Evolutionary conservation across 805 yeast genomes (phyloP).

Genomic region (Teunomyces lycoperdinae): DNA sequence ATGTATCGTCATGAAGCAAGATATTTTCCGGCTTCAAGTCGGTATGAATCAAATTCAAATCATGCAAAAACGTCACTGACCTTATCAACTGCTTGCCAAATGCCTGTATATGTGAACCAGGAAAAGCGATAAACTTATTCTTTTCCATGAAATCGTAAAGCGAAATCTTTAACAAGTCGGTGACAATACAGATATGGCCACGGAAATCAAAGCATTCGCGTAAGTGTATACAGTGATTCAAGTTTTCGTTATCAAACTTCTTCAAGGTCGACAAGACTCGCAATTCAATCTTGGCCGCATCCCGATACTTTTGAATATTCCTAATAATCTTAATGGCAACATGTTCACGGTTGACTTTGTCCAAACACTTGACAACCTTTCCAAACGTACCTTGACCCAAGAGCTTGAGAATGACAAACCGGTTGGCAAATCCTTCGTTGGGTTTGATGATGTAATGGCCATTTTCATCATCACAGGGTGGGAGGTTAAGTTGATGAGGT

Average conservation of each 20-base stretch:
- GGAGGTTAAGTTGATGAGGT: conserved; percentile 27
- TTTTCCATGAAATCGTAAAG: conserved; percentile 86
- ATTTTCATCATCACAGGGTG: conserved; percentile 61
- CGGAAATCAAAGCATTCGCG: conserved; percentile 89
- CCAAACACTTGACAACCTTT: conserved; percentile 82
- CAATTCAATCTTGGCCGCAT: conserved; percentile 90
- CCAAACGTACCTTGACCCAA: conserved; percentile 95
- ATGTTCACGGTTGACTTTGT: conserved; percentile 51
- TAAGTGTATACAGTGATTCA: conserved; percentile 78
- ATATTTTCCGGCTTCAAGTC: conserved; percentile 97
- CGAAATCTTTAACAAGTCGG: conserved; percentile 80
- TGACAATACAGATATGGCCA: conserved; percentile 91
- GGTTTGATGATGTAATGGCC: conserved; percentile 69
- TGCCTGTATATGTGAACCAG: conserved; percentile 89
- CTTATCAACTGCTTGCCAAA: conserved; percentile 81
- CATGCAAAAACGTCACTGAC: conserved; percentile 87
- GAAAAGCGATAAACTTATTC: conserved; percentile 85
- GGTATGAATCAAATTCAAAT: conserved; percentile 86
- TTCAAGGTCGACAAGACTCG: conserved; percentile 75
- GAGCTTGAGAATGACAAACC: conserved; percentile 64
- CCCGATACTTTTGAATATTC: conserved; percentile 90
- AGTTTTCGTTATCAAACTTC: conserved; percentile 63
- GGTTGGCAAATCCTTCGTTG: conserved; percentile 65
- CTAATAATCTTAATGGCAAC: conserved; percentile 93
- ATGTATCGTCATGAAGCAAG: conserved; percentile 57